phyloP scores from a whole-genome alignment of 306 rosid genomes.

The Potentilla sterilis region DNA sequence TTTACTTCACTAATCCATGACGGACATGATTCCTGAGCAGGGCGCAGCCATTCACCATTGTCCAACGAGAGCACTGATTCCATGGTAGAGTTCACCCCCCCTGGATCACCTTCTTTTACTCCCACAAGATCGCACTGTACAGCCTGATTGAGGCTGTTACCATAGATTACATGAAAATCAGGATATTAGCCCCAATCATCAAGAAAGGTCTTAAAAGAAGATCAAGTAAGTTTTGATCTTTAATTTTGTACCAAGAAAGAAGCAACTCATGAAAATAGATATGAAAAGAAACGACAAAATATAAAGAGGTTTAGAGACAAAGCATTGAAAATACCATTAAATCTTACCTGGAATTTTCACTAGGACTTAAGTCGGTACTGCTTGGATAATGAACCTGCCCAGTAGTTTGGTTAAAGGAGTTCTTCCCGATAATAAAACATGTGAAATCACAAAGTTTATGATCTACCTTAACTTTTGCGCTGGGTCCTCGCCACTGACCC shows the following conservation, averaged over 20 bases:
- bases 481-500: constrained; percentile 91
- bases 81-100: constrained; percentile 55
- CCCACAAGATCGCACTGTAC: constrained; percentile 67
- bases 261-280: constrained; percentile 20
- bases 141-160: constrained; percentile 63
- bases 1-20: constrained; percentile 45
- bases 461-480: constrained; percentile 64
- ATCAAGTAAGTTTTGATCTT: constrained; percentile 10
- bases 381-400: constrained; percentile 86
- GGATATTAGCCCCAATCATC: constrained; percentile 31
- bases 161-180: constrained; percentile 28
- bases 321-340: constrained; percentile 17
- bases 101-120: constrained; percentile 55
- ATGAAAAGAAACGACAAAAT: constrained; percentile 11
- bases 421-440: constrained; percentile 9
- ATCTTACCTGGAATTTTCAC: constrained; percentile 59
- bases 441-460: constrained; percentile 2
- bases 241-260: constrained; percentile 8
- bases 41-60: constrained; percentile 69
- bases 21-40: constrained; percentile 52
- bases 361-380: constrained; percentile 50
- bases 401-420: constrained; percentile 5
- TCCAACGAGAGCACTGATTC: constrained; percentile 85
- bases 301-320: constrained; percentile 7
- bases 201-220: constrained; percentile 20